phyloP scores from a whole-genome alignment of 495 filamentous ascomycete genomes.

The Penicillium paxilli region DNA sequence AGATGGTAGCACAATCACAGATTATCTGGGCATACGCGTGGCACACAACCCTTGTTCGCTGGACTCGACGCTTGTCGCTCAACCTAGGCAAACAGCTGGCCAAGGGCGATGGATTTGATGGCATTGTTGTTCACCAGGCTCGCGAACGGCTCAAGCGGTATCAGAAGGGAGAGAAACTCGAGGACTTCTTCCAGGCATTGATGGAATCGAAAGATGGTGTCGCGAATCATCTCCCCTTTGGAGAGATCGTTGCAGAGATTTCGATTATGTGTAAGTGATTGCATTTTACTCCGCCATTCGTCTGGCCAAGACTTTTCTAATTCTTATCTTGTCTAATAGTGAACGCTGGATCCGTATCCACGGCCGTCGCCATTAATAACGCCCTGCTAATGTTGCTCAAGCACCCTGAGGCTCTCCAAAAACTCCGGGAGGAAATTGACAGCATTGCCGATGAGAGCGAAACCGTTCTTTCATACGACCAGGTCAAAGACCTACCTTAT shows the following conservation, averaged over 20 bases:
- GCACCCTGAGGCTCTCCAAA: not conserved
- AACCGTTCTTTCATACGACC: not conserved
- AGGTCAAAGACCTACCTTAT: constrained; percentile 1
- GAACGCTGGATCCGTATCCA: not conserved
- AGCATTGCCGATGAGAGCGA: not conserved
- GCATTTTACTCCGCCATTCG: too few relatives aligned
- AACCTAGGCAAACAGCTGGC: not conserved
- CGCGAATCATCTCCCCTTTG: not conserved
- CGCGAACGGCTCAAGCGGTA: not conserved
- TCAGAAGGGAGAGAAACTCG: not conserved
- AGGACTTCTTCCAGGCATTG: not conserved
- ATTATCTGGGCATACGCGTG: not conserved
- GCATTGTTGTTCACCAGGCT: not conserved
- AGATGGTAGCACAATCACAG: not conserved
- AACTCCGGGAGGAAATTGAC: not conserved
- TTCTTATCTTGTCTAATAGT: too few relatives aligned
- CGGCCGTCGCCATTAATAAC: not conserved
- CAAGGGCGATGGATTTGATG: not conserved
- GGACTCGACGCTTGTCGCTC: not conserved
- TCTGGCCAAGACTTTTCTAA: too few relatives aligned
- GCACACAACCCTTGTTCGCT: not conserved
- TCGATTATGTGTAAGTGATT: too few relatives aligned
- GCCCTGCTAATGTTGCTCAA: not conserved
- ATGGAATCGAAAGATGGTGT: not conserved
- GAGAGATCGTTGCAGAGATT: not conserved